Percentiles rank a stretch among this genome's conserved stretches.
Conservation (phyloP, 306 rosid species). For the Dryas octopetala region DNA sequence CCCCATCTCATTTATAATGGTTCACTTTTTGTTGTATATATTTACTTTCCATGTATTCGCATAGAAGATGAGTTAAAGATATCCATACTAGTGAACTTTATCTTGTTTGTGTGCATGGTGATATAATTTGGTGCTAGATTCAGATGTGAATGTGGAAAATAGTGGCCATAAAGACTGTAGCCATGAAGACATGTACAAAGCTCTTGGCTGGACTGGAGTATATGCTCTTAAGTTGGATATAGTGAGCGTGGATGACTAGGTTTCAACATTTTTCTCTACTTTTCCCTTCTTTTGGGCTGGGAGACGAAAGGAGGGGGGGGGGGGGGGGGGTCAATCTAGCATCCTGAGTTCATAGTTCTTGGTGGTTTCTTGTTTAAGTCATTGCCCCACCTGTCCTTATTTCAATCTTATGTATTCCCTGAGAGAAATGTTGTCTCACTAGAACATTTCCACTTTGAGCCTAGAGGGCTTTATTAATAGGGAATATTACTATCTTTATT, state of each 20-base stretch:
- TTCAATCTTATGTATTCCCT: too few relatives aligned
- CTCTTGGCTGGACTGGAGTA: neutral
- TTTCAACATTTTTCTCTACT: too few relatives aligned
- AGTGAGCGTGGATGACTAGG: neutral
- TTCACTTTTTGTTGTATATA: neutral
- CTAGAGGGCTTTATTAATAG: too few relatives aligned
- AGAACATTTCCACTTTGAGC: too few relatives aligned
- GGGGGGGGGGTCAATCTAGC: too few relatives aligned
- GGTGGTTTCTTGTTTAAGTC: too few relatives aligned
- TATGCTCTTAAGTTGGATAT: neutral
- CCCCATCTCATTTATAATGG: conserved; percentile 16
- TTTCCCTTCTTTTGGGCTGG: too few relatives aligned
- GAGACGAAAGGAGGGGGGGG: too few relatives aligned
- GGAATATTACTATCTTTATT: too few relatives aligned
- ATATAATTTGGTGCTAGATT: neutral
- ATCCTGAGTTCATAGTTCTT: too few relatives aligned
- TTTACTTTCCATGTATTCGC: neutral
- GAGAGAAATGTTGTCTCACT: too few relatives aligned
- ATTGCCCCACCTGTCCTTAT: too few relatives aligned
- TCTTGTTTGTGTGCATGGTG: neutral
- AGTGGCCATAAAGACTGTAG: neutral
- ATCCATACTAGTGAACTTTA: neutral
- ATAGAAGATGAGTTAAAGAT: neutral
- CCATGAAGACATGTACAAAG: neutral
- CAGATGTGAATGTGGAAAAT: neutral